A percentile compares a stretch with the other conserved stretches of the same genome.
These are phyloP conservation scores for Leccinum fibrillosum DNA, from an alignment of 768 basidiomycete species.

Conservation along the genomic window DNA sequence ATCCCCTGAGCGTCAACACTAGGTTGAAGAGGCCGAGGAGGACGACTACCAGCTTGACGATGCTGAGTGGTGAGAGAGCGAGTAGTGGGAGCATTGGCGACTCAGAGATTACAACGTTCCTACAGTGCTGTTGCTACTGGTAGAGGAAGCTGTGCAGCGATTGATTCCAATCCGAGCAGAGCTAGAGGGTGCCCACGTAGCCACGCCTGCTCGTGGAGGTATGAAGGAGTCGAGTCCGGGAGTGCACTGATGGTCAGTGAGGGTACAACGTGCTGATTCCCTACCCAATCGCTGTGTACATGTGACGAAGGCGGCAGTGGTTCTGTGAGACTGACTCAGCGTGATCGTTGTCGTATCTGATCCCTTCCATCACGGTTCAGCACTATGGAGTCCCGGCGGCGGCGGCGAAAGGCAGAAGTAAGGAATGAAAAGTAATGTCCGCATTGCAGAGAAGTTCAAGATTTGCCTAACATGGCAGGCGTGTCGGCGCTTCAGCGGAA, in stretches of 20 bases:
- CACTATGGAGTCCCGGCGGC: no score
- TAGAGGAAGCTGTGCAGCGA: not conserved
- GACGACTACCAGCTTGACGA: slow-evolving; percentile 20
- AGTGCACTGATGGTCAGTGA: not conserved
- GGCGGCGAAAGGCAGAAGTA: not conserved
- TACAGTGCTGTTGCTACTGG: not conserved
- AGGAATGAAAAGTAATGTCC: not conserved
- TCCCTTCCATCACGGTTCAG: no score
- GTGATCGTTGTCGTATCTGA: not conserved
- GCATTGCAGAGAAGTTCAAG: not conserved
- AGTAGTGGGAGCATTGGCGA: not conserved
- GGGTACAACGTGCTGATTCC: not conserved
- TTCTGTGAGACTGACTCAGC: not conserved
- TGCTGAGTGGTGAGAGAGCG: slow-evolving; percentile 9
- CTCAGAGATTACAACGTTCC: not conserved
- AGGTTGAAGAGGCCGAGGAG: slow-evolving; percentile 22
- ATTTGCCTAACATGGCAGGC: not conserved
- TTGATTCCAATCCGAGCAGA: not conserved
- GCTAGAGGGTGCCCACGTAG: no score
- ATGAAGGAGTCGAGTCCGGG: not conserved
- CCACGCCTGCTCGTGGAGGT: not conserved
- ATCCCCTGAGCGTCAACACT: slow-evolving; percentile 2
- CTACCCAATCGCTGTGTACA: not conserved
- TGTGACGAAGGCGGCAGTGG: not conserved
- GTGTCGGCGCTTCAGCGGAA: not conserved